Evolutionary conservation across 208 protist genomes (phyloP).

Genomic region (Acanthamoeba culbertsoni): DNA sequence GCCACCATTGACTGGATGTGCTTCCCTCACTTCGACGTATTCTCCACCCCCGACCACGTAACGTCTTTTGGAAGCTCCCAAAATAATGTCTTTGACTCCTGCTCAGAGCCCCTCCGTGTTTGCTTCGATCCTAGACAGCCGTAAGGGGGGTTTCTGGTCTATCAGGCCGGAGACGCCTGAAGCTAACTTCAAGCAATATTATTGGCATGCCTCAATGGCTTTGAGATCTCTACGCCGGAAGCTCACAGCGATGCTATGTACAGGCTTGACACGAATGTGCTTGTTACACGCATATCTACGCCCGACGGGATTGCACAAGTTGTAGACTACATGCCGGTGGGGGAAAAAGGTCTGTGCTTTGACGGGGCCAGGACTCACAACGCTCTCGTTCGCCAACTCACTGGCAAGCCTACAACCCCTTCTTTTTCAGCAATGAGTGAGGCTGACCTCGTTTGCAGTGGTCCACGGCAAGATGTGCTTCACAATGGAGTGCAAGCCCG

Average conservation of each 20-base stretch:
- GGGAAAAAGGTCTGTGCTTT: slow-evolving; percentile 56
- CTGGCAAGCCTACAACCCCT: neutral
- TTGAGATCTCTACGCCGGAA: neutral
- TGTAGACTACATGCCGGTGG: slow-evolving; percentile 73
- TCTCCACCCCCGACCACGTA: slow-evolving; percentile 32
- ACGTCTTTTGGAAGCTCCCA: neutral
- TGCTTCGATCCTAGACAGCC: slow-evolving; percentile 22
- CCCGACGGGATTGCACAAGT: slow-evolving; percentile 65
- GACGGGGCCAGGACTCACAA: slow-evolving; percentile 34
- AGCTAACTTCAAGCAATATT: slow-evolving; percentile 49
- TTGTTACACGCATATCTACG: slow-evolving; percentile 64
- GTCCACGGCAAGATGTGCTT: slow-evolving; percentile 70
- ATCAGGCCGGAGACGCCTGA: neutral
- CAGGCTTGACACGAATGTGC: slow-evolving; percentile 69
- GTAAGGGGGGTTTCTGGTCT: slow-evolving; percentile 26
- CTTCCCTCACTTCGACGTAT: slow-evolving; percentile 75
- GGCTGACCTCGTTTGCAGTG: neutral
- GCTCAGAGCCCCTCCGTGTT: slow-evolving; percentile 27
- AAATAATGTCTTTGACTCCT: neutral
- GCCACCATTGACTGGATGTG: slow-evolving; percentile 76
- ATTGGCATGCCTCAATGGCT: neutral
- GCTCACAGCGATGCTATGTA: neutral
- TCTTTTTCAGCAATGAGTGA: neutral
- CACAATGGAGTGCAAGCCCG: slow-evolving; percentile 68
- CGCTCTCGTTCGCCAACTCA: slow-evolving; percentile 6